Evolutionary conservation across 306 rosid species (phyloP), one percentile per base, ranked within the genome.

Genomic region (Fragaria vesca): DNA sequence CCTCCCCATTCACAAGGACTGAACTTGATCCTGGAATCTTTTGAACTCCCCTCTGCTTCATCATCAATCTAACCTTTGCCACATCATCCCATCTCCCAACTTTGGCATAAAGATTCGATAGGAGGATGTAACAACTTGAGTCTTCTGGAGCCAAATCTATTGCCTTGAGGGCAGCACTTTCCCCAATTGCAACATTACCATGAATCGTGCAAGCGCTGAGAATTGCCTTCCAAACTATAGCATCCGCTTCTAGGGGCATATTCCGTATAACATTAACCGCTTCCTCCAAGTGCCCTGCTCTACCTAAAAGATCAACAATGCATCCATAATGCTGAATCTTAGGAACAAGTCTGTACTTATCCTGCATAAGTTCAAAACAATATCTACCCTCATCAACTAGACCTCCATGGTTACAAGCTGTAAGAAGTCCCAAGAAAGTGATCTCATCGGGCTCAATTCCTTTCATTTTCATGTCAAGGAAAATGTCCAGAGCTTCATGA

Each of bases 331-430:
- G 90, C 54, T 86, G 86, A 79, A 83, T 83, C 69, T 63, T 81
- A 7, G 88, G 92, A 76, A 78, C 79, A 16, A 90, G 77, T 50
- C 79, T 79, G 81, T 84, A 84, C 71, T 90, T 86, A 54, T 66
- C 85, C 63, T 86, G 84, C 90, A 90, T 90, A 66, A 76, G 76
- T 73, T 90, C 68, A 68, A 88, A 88, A 71, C 81, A 85, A 61
- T 73, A 74, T 76, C 72, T 71, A 40, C 89, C 90, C 72, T 83
- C 90, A 1, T 83, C 80, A 69, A 78, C 71, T 24, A 84, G 82
- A 66, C 88, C 92, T 57, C 81, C 88, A 82, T 87, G 93, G 76
- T 76, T 90, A 80, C 94, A 90, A 75, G 90, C 90, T 66, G 79
- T 80, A 15, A 88, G 60, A 73, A 90, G 83, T 26, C 83, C 85